Evolutionary conservation across 2,329 filamentous ascomycete genomes (phyloP).

Genomic region (Clarireedia hainanense): DNA sequence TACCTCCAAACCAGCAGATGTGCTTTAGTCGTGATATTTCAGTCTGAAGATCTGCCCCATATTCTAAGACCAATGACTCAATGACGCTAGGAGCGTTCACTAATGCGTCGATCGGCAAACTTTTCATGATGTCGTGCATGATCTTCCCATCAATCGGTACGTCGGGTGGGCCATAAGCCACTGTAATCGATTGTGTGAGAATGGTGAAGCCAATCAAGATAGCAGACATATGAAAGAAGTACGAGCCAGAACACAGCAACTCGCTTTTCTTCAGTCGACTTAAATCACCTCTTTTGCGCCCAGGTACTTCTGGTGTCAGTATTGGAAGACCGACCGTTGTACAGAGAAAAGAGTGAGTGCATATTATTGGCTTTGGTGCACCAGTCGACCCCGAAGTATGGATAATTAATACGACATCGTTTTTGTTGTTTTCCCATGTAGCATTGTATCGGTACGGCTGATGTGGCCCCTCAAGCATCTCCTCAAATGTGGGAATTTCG

Average conservation of each 20-base stretch:
- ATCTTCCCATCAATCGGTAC: constrained; percentile 10
- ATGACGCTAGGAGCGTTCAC: constrained; percentile 11
- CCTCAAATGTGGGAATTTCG: constrained; percentile 20
- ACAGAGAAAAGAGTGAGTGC: constrained; percentile 34
- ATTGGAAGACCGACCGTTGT: constrained; percentile 28
- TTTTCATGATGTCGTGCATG: constrained; percentile 14
- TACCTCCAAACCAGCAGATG: constrained; percentile 21
- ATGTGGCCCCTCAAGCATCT: constrained; percentile 21
- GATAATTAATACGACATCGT: constrained; percentile 32
- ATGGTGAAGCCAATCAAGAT: background rate
- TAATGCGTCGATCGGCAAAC: constrained; percentile 20
- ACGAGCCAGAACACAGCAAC: background rate
- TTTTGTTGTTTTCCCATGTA: constrained; percentile 28
- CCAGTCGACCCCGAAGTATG: constrained; percentile 44
- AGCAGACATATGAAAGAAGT: constrained; percentile 18
- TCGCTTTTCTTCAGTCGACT: background rate
- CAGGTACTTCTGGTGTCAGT: background rate
- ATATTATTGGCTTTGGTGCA: constrained; percentile 49
- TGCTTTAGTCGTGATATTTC: constrained; percentile 10
- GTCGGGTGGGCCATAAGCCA: constrained; percentile 11
- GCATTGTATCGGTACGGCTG: constrained; percentile 28
- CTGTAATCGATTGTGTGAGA: constrained; percentile 1
- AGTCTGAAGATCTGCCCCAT: constrained; percentile 12
- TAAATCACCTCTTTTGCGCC: background rate
- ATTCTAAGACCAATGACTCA: constrained; percentile 12